Percentiles rank a stretch among this genome's conserved stretches.
These are phyloP conservation scores for Cydonia oblonga DNA, from an alignment of 331 rosid species.

Conservation along the genomic window DNA sequence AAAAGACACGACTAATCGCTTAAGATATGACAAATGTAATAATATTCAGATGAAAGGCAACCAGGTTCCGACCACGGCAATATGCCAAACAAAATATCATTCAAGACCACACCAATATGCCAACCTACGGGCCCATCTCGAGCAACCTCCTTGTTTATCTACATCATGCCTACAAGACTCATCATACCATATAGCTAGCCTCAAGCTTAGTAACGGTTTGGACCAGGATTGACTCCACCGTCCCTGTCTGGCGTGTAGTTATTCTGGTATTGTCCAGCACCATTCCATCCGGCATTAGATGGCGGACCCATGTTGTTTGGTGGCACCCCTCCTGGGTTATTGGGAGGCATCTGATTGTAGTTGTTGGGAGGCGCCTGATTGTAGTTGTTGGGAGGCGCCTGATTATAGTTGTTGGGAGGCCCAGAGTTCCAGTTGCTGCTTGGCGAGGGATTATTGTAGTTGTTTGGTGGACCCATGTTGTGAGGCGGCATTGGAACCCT, in stretches of 20 bases:
- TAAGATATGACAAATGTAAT: not conserved
- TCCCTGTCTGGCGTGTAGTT: constrained; percentile 28
- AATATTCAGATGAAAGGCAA: not conserved
- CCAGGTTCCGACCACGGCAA: not conserved
- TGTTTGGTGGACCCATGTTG: not conserved
- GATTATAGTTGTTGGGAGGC: not conserved
- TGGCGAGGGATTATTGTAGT: not conserved
- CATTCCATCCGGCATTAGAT: constrained; percentile 35
- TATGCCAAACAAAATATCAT: not conserved
- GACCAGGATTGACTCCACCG: constrained; percentile 23
- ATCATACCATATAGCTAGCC: not conserved
- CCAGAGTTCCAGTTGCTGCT: not conserved
- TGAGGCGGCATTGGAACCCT: constrained; percentile 11
- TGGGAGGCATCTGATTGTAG: constrained; percentile 11
- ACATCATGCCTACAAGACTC: constrained; percentile 5
- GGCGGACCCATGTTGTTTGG: constrained; percentile 5
- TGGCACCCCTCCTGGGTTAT: constrained; percentile 10
- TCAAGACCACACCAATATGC: not conserved
- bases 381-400: not conserved
- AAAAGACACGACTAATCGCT: not conserved
- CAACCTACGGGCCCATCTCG: not conserved
- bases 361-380: constrained; percentile 11
- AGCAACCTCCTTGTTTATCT: not conserved
- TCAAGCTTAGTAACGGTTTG: constrained; percentile 10
- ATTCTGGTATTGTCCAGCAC: constrained; percentile 26